Evolutionary conservation across 805 yeast genomes (phyloP), one percentile per base, ranked within the genome.

Genomic region (Kodamaea neixiangensis): DNA sequence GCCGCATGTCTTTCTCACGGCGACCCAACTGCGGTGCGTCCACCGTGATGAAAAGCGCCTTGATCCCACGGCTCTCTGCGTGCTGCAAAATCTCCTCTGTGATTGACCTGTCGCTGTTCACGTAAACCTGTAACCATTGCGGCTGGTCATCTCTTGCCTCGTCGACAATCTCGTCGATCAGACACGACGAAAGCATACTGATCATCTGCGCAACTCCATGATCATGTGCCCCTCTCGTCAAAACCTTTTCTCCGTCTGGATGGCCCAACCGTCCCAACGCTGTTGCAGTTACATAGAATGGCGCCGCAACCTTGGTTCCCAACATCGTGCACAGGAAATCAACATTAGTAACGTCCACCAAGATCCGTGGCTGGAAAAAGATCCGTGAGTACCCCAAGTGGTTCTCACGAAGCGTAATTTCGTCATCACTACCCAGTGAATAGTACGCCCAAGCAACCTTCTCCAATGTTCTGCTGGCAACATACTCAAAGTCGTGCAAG

Each of bases 211-310:
- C 82, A 29, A 85, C 59, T 14, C 62, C 82, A 50, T 87, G 86
- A 50, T 78, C 76, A 38, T 83, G 89, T 22, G 96, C 87, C n/a
- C 90, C 90, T 61, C 86, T 76, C 1, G 97, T 90, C 56, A 93
- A 79, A 14, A 86, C 90, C 52, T 82, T 81, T 68, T 93, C 98
- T 51, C 98, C 98, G 38, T 89, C 97, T 2, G 90, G 90, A 62
- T 92, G 94, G 3, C 97, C 98, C 58, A 93, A 77, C 62, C 85
- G 87, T 34, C 96, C 97, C 54, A 91, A 75, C 0, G 97, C 98
- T 5, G 98, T 89, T 1, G 98, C 98, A 37, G 93, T 79, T 48
- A 87, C 82, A 64, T 92, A 93, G 66, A 93, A 90, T 13, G 98
- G 98, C 11, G 84, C 87, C 14, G 80, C 71, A 1, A 83, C 75